Percentiles rank a stretch among this genome's conserved stretches.
Evolutionary conservation across 2,329 filamentous ascomycete genomes (phyloP).

Genomic region (Calonectria fujianensis): DNA sequence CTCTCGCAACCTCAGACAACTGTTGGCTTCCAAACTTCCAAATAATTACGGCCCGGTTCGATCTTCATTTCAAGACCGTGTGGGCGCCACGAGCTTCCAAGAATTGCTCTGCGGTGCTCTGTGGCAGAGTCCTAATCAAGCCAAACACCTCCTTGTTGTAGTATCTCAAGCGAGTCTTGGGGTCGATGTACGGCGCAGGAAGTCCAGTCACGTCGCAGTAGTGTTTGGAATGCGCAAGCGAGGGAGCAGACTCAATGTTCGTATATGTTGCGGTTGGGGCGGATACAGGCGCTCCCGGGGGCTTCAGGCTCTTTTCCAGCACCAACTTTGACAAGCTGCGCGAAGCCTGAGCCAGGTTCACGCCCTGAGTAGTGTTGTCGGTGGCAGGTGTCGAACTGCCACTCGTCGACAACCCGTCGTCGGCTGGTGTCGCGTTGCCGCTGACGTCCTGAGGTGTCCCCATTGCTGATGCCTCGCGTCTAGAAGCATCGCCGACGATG

Average conservation of each 20-base stretch:
- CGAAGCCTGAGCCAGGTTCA: conserved; percentile 82
- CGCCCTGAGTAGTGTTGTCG: conserved; percentile 53
- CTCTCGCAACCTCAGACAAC: neutral
- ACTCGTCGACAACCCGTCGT: conserved; percentile 74
- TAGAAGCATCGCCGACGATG: conserved; percentile 90
- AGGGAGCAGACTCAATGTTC: conserved; percentile 96
- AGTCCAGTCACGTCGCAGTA: conserved; percentile 98
- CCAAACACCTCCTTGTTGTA: conserved; percentile 95
- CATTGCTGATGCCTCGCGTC: conserved; percentile 91
- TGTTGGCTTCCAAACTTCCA: conserved; percentile 31
- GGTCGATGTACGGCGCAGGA: conserved; percentile 93
- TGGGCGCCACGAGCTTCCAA: conserved; percentile 93
- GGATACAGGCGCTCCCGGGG: conserved; percentile 52
- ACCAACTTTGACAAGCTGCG: conserved; percentile 91
- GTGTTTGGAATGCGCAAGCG: conserved; percentile 86
- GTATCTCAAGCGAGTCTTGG: conserved; percentile 94
- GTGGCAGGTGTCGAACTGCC: conserved; percentile 75
- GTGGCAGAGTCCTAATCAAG: conserved; percentile 86
- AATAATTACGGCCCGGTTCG: conserved; percentile 22
- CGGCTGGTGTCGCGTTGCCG: conserved; percentile 81
- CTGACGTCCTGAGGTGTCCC: conserved; percentile 86
- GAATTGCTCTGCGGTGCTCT: conserved; percentile 90
- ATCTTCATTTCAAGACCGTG: conserved; percentile 87
- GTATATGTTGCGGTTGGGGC: conserved; percentile 91
- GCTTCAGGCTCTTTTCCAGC: conserved; percentile 84